These are phyloP conservation scores for Trametes sp. DNA, from an alignment of 1,284 basidiomycete species.

Conservation along the genomic window DNA sequence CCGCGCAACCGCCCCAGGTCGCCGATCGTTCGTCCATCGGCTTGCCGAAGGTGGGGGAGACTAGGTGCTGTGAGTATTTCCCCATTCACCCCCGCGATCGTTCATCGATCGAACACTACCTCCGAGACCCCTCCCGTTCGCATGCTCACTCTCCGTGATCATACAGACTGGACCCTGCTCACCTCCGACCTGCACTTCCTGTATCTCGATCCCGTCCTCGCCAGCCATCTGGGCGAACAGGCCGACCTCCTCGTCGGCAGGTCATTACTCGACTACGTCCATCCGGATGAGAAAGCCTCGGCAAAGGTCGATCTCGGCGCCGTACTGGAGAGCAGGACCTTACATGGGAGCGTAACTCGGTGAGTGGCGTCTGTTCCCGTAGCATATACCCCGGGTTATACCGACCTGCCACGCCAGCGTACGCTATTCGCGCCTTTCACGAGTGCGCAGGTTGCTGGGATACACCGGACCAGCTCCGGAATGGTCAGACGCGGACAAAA, in stretches of 20 bases:
- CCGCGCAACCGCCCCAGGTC: constrained; percentile 29
- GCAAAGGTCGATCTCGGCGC: constrained; percentile 80
- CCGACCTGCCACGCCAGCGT: constrained; percentile 55
- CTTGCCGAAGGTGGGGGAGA: constrained; percentile 68
- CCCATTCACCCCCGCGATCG: constrained; percentile 41
- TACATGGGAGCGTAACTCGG: constrained; percentile 94
- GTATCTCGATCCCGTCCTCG: constrained; percentile 89
- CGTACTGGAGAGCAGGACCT: constrained; percentile 81
- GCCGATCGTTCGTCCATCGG: constrained; percentile 39
- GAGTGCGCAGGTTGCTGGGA: constrained; percentile 72
- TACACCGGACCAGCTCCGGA: constrained; percentile 58
- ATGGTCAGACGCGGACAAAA: constrained; percentile 73
- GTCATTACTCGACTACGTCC: constrained; percentile 86
- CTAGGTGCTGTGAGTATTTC: constrained; percentile 73
- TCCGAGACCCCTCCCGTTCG: constrained; percentile 29
- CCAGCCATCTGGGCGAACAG: constrained; percentile 78
- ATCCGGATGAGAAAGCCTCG: constrained; percentile 86
- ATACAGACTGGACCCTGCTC: constrained; percentile 75
- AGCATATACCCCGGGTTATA: constrained; percentile 18
- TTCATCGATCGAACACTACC: constrained; percentile 45
- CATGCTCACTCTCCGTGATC: constrained; percentile 33
- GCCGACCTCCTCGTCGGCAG: constrained; percentile 74
- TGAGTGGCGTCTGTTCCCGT: constrained; percentile 46
- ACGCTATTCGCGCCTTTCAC: constrained; percentile 76
- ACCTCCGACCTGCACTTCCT: constrained; percentile 82